Base-by-base conservation (phyloP, 1,139 yeast species). In the Suhomyces chickasaworum region DNA sequence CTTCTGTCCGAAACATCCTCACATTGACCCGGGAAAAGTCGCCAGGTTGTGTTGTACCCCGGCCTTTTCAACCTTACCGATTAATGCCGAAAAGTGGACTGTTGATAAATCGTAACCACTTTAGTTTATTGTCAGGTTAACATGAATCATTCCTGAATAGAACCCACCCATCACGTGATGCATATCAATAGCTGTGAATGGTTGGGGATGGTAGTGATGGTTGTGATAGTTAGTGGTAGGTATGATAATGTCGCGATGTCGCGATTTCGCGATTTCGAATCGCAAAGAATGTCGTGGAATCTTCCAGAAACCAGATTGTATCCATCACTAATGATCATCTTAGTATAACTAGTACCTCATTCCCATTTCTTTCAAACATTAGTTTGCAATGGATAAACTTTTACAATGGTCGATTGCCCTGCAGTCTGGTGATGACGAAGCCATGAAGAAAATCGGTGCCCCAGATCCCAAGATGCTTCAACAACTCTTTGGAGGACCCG, bases 351-450 rank as follows among this genome's bases (percentile, higher is more conserved):
- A 35, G 17, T 17, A 32, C 22, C 18, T 12, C 18, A 8, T 18
- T 4, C 18, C 29, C 29, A 20, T 35, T 21, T 9, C 13, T 17
- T 13, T 17, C 4, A 4, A 32, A 32, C 10, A n/a, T 10, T 10
- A 17, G 8, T 32, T 13, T 32, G 22, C 35, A 25, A 91, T 91
- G 98, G 97, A 91, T 51, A 90, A 90, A 65, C 67, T 91, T 56
- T 69, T 91, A 53, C 89, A 89, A 56, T 91, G 98, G 98, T 89
- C 97, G 4, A 78, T 90, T 41, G 95, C 90, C 3, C 85, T 82
- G 57, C 81, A 85, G 48, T 77, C 84, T 13, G 85, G 83, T 4
- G 90, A 86, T 59, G 75, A 83, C 49, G 88, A 79, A 45, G 82
- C 86, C 2, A 73, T 78, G 45, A 77, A 69, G 7, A 80, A 75